Base-by-base conservation (phyloP, 805 yeast species). In the Candida sithepensis region DNA sequence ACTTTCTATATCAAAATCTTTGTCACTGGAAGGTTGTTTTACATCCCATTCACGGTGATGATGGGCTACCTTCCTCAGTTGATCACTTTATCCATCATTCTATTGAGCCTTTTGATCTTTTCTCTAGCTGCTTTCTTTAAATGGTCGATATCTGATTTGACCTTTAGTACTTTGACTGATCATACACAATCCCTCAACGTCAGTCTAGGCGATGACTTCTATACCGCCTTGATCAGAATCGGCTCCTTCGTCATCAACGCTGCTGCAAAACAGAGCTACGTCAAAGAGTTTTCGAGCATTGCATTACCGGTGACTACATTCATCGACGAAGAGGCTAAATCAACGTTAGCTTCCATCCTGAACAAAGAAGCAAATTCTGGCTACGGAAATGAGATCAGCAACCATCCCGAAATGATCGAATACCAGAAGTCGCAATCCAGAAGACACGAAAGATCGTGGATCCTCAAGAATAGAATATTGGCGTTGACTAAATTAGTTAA, bases 41-140 rank as follows among this genome's bases (percentile, higher is more conserved):
- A 68, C 39, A 73, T 84, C 55, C 92, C 90, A 14, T 61, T 73
- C 7, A 72, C 78, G 4, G 75, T 83, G 23, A 63, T 79, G 13
- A 60, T 81, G 49, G 84, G 89, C 1, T 80, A 81, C 52, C 62
- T 79, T 13, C 95, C 96, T 1, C 91, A 87, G 57, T 61, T 85
- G 18, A 61, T 82, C 34, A 77, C 83, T 0, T 52, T 81, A 3
- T 48, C 59, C 4, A 73, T 85, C 16, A 77, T 82, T 5, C 13
- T 66, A 0, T 56, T 83, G 14, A 84, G 94, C 49, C 57, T 73
- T 0, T 41, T 62, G 0, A 78, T 85, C 4, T 85, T 84, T 56
- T 55, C 69, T 0, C 51, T 82, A 39, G 91, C 96, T 0, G 72
- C 81, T 1, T 41, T 83, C 5, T 73, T 80, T n/a, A 81, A 82